These are phyloP conservation scores for Rachicladosporium sp. DNA, from an alignment of 2,329 filamentous ascomycete genomes.

Conservation along the genomic window DNA sequence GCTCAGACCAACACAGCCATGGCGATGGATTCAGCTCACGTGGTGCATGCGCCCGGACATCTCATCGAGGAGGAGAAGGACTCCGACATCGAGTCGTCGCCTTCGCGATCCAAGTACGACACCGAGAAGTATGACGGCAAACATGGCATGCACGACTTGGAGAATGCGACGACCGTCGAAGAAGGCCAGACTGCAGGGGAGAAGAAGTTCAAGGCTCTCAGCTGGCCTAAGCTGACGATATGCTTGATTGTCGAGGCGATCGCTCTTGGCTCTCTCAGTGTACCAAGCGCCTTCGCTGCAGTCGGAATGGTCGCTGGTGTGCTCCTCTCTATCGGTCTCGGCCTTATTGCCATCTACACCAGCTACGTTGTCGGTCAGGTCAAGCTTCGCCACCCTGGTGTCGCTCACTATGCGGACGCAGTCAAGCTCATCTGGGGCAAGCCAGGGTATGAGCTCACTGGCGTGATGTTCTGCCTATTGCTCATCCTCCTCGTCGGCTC, in stretches of 20 bases:
- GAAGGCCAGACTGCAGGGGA: slow-evolving; percentile 9
- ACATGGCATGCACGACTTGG: slow-evolving; percentile 18
- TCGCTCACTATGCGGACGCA: slow-evolving; percentile 34
- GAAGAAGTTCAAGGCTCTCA: slow-evolving; percentile 28
- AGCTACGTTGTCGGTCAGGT: slow-evolving; percentile 52
- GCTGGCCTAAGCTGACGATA: slow-evolving; percentile 35
- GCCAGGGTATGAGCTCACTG: slow-evolving; percentile 31
- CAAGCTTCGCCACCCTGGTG: slow-evolving; percentile 37
- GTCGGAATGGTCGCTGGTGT: slow-evolving; percentile 45
- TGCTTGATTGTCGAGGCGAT: slow-evolving; percentile 48
- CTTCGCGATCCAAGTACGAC: slow-evolving; percentile 4
- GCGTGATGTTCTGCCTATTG: slow-evolving; percentile 32
- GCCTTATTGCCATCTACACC: slow-evolving; percentile 48
- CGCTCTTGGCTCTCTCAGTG: slow-evolving; percentile 45
- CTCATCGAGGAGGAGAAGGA: slow-evolving; percentile 3
- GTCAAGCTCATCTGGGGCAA: slow-evolving; percentile 31
- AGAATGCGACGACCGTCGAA: slow-evolving; percentile 15
- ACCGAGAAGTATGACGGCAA: slow-evolving; percentile 1
- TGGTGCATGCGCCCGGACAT: slow-evolving; percentile 4
- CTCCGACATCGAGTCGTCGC: slow-evolving; percentile 3
- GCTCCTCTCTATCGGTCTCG: slow-evolving; percentile 43
- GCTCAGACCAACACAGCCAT: background rate
- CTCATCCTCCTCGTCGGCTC: slow-evolving; percentile 33
- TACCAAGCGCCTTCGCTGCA: slow-evolving; percentile 43
- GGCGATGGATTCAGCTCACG: slow-evolving; percentile 4